Percentiles rank a stretch among this genome's conserved stretches.
These are phyloP conservation scores for Epithemia pelagica DNA, from an alignment of 108 stramenopile species.

Conservation along the genomic window DNA sequence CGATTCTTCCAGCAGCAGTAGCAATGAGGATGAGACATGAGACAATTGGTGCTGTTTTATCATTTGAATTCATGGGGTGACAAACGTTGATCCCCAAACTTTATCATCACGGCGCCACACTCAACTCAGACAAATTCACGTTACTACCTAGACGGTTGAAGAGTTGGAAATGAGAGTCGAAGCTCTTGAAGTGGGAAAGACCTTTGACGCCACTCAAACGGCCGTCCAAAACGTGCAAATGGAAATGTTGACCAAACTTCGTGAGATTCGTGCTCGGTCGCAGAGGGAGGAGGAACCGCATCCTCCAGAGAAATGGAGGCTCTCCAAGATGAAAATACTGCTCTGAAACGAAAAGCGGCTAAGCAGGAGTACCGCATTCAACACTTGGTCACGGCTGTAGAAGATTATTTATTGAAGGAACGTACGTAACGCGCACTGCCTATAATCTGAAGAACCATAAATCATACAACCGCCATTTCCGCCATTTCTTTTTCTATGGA, in stretches of 20 bases:
- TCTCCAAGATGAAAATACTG: slow-evolving; percentile 42
- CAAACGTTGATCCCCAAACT: too few relatives aligned
- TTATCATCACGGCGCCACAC: too few relatives aligned
- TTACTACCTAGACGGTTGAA: too few relatives aligned
- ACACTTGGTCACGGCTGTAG: slow-evolving; percentile 31
- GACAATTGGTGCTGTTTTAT: too few relatives aligned
- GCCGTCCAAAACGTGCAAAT: slow-evolving; percentile 36
- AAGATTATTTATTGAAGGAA: too few relatives aligned
- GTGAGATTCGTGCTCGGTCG: slow-evolving; percentile 28
- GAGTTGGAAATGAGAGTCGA: slow-evolving; percentile 29
- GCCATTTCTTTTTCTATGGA: too few relatives aligned
- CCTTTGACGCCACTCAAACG: slow-evolving; percentile 38
- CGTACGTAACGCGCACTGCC: too few relatives aligned
- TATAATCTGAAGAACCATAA: too few relatives aligned
- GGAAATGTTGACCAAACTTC: slow-evolving; percentile 31
- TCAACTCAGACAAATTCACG: too few relatives aligned
- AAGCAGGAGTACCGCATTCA: slow-evolving; percentile 53
- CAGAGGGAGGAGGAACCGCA: background rate
- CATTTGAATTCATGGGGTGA: too few relatives aligned
- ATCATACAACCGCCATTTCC: too few relatives aligned
- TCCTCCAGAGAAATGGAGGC: slow-evolving; percentile 14
- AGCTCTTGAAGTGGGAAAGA: slow-evolving; percentile 35
- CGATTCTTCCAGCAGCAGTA: background rate
- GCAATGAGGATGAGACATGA: background rate
- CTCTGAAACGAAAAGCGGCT: slow-evolving; percentile 24